Base-by-base conservation (phyloP, 2,329 filamentous ascomycete genomes). In the Salinomyces thailandicus region DNA sequence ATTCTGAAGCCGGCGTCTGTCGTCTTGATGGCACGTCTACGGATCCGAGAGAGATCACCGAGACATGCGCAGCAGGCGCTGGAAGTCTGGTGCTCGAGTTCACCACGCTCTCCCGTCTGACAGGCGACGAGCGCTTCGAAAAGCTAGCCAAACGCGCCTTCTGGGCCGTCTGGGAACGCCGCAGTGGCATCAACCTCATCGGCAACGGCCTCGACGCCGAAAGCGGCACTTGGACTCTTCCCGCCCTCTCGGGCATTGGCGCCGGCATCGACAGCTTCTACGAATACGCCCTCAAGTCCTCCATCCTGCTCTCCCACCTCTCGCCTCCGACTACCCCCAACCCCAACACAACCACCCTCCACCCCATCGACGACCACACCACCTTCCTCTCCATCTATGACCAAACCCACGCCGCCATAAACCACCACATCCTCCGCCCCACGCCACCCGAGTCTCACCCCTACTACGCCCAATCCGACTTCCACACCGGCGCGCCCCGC, bases 261-360 rank as follows among this genome's bases (percentile, higher is more conserved):
- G 91, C 91, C 5, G 91, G 91, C 26, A 85, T 94, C 53, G 91
- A 98, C 63, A 95, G 87, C 62, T 98, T 98, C 64, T 96, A 94
- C 54, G 91, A 98, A 62, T 98, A 98, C 61, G 87, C 91, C 3
- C 72, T 96, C 52, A 98, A 98, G 62, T 86, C 86, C 13, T 79
- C 94, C 55, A 83, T 98, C 41, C 63, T 98, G 16, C 74, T 96
- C 15, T 94, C 89, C 2, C 84, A 85, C 1, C 76, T 68, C 5
- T 59, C 62, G 0, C 60, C 59, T 41, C 51, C 63, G 30, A 28
- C 53, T 3, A 63, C 33, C 29, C 52, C 4, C 51, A 74, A 11
- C 15, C 16, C 20, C 8, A 18, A 15, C 13, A 24, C 30, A 5
- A 18, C 36, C 20, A 24, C 37, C 2, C 17, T 14, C 8, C 9